Evolutionary conservation across 1,139 yeast species (phyloP).

Genomic region (Suhomyces maxii): DNA sequence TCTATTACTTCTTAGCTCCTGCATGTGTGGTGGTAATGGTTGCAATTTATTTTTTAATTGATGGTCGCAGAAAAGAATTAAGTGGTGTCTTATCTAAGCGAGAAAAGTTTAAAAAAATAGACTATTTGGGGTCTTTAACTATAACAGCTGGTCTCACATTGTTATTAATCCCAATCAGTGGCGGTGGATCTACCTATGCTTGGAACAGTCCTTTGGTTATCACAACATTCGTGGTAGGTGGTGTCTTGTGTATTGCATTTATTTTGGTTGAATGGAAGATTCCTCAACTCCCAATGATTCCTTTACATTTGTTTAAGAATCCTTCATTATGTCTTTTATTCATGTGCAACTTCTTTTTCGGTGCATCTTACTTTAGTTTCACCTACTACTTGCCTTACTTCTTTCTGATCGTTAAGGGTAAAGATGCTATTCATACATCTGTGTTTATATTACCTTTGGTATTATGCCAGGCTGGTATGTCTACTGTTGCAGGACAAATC

Average conservation of each 20-base stretch:
- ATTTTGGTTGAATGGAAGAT: slow-evolving; percentile 49
- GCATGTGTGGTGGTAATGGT: slow-evolving; percentile 31
- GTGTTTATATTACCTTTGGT: slow-evolving; percentile 45
- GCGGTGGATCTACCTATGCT: slow-evolving; percentile 51
- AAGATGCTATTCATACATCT: slow-evolving; percentile 38
- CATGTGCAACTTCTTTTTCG: slow-evolving; percentile 48
- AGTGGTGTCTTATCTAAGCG: slow-evolving; percentile 24
- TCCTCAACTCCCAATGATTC: slow-evolving; percentile 56
- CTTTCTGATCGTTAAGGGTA: slow-evolving; percentile 49
- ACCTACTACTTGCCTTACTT: slow-evolving; percentile 52
- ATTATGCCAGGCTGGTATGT: slow-evolving; percentile 37
- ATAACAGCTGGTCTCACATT: slow-evolving; percentile 46
- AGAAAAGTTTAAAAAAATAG: slow-evolving; percentile 44
- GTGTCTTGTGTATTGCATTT: slow-evolving; percentile 38
- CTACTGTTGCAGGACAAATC: slow-evolving; percentile 44
- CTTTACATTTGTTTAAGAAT: slow-evolving; percentile 45
- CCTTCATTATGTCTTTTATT: slow-evolving; percentile 43
- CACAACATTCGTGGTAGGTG: slow-evolving; percentile 47
- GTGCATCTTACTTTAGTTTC: slow-evolving; percentile 47
- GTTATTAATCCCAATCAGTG: slow-evolving; percentile 50
- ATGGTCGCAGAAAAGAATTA: slow-evolving; percentile 24
- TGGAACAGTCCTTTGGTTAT: slow-evolving; percentile 56
- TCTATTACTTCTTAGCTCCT: slow-evolving; percentile 49
- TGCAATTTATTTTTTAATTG: slow-evolving; percentile 26
- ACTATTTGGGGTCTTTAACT: slow-evolving; percentile 49